Evolutionary conservation across 257 asterid species (phyloP).

Genomic region (Solanum etuberosum): DNA sequence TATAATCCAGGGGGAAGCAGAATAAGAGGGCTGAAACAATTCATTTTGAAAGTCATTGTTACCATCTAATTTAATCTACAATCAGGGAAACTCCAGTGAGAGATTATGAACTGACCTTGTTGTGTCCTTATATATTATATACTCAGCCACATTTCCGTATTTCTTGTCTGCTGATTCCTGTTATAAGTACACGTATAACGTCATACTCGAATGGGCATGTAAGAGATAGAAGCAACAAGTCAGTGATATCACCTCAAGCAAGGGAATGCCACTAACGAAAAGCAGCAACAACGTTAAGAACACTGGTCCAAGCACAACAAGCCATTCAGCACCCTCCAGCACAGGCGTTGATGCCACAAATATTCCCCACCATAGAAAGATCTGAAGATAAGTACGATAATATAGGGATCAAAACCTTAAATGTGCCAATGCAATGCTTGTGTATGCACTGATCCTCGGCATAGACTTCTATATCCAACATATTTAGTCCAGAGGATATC

Average conservation of each 20-base stretch:
- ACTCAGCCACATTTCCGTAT: conserved; percentile 49
- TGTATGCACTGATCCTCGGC: background rate
- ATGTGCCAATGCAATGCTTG: background rate
- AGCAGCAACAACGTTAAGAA: conserved; percentile 73
- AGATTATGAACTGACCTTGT: conserved; percentile 50
- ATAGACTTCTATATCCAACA: background rate
- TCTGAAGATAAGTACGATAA: conserved; percentile 27
- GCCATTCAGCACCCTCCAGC: conserved; percentile 72
- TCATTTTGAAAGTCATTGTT: background rate
- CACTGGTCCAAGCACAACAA: conserved; percentile 75
- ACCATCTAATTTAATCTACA: background rate
- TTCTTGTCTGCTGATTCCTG: conserved; percentile 92
- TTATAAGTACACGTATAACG: conserved; percentile 19
- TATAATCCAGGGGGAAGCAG: conserved; percentile 71
- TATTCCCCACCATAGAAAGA: conserved; percentile 96
- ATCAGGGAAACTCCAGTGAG: background rate
- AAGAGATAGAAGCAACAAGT: background rate
- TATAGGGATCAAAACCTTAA: background rate
- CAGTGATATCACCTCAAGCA: conserved; percentile 54
- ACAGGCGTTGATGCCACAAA: conserved; percentile 91
- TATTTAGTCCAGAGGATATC: background rate
- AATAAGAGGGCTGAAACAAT: conserved; percentile 65
- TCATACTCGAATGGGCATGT: background rate
- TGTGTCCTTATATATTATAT: conserved; percentile 51
- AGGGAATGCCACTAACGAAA: conserved; percentile 83